Conservation (phyloP, 345 rosid species). For the Eucalyptus tenuipes region DNA sequence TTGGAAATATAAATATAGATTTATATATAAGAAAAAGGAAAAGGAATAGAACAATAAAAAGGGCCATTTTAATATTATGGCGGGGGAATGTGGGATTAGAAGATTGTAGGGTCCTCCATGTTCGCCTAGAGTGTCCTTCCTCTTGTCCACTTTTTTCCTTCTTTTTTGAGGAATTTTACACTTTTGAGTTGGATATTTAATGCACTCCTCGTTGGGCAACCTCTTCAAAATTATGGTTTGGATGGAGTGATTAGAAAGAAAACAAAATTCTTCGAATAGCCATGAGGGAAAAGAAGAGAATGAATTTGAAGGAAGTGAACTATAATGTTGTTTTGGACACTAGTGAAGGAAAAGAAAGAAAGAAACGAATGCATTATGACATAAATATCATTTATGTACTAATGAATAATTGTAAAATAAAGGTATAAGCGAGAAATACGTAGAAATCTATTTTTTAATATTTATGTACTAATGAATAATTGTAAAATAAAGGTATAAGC, state of each 20-base stretch:
- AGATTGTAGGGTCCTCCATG: background rate
- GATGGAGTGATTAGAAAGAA: background rate
- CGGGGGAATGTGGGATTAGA: background rate
- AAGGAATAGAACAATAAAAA: background rate
- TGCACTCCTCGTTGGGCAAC: background rate
- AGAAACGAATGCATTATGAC: background rate
- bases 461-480: background rate
- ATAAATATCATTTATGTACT: background rate
- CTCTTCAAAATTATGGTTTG: background rate
- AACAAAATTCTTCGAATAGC: background rate
- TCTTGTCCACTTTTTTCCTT: background rate
- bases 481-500: background rate
- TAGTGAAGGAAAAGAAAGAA: background rate
- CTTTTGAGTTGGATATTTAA: background rate
- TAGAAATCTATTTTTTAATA: background rate
- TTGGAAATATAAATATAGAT: background rate
- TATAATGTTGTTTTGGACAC: background rate
- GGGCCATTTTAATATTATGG: background rate
- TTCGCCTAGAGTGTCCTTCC: background rate
- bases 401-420: background rate
- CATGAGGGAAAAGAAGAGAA: background rate
- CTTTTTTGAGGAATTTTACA: background rate
- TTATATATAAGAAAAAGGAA: background rate
- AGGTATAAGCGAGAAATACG: background rate
- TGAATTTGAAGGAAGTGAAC: background rate